Conservation (phyloP, 164 flowering plant genomes). For the Umbilicus rupestris region DNA sequence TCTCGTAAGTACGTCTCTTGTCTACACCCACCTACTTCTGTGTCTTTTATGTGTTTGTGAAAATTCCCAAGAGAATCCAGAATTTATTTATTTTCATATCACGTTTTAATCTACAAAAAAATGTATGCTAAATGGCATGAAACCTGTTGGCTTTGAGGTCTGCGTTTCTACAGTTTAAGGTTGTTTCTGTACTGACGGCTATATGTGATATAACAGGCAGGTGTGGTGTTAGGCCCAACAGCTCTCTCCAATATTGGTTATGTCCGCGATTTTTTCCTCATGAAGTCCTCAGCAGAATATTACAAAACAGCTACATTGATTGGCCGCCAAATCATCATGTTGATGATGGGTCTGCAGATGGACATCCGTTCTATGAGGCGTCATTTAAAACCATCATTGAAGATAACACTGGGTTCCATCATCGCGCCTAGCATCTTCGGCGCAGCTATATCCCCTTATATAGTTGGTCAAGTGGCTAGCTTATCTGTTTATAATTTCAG, state of each 20-base stretch:
- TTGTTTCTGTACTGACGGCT: background rate
- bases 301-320: slow-evolving; percentile 25
- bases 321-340: slow-evolving; percentile 35
- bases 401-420: slow-evolving; percentile 25
- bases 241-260: slow-evolving; percentile 21
- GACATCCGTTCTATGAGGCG: slow-evolving; percentile 31
- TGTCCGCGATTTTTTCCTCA: slow-evolving; percentile 20
- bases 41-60: background rate
- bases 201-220: slow-evolving; percentile 35
- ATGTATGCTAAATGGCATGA: background rate
- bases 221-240: slow-evolving; percentile 49
- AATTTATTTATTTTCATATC: background rate
- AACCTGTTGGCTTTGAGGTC: background rate
- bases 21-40: background rate
- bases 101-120: background rate
- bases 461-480: slow-evolving; percentile 13
- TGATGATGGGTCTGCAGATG: slow-evolving; percentile 46
- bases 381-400: slow-evolving; percentile 14
- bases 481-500: background rate
- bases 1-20: slow-evolving; percentile 36
- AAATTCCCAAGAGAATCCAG: background rate
- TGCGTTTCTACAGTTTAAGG: background rate
- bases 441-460: slow-evolving; percentile 14
- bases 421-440: slow-evolving; percentile 22
- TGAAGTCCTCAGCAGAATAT: slow-evolving; percentile 16